phyloP scores from a whole-genome alignment of 2,329 filamentous ascomycete species.

The Microthyrium microscopicum region DNA sequence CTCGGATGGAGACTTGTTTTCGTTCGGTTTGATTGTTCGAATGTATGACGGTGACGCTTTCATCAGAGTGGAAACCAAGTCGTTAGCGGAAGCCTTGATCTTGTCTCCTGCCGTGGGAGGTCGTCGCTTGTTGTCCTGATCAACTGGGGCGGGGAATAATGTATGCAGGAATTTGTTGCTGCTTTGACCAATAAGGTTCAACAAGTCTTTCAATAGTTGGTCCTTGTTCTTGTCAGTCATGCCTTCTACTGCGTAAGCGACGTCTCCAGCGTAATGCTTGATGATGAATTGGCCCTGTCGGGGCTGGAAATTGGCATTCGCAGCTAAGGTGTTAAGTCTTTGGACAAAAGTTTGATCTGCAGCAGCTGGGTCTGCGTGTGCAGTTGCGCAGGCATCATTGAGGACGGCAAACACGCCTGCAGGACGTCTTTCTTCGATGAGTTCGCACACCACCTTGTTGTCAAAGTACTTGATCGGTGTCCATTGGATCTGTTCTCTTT shows the following conservation, averaged over 20 bases:
- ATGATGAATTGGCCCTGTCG: slow-evolving; percentile 94
- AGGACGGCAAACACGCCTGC: slow-evolving; percentile 87
- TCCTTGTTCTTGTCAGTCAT: slow-evolving; percentile 99
- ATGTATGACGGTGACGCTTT: slow-evolving; percentile 96
- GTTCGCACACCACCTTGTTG: slow-evolving; percentile 95
- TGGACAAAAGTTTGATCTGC: slow-evolving; percentile 95
- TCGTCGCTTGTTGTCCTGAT: slow-evolving; percentile 87
- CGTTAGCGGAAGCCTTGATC: slow-evolving; percentile 88
- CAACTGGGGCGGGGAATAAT: slow-evolving; percentile 81
- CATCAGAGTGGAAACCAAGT: slow-evolving; percentile 88
- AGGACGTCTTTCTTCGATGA: slow-evolving; percentile 84
- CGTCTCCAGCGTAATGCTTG: slow-evolving; percentile 97
- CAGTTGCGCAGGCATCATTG: slow-evolving; percentile 97
- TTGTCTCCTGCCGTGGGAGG: slow-evolving; percentile 92
- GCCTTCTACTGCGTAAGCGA: slow-evolving; percentile 82
- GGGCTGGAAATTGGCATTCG: slow-evolving; percentile 76
- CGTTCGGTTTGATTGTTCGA: slow-evolving; percentile 97
- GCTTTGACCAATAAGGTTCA: slow-evolving; percentile 72
- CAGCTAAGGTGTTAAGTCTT: slow-evolving; percentile 71
- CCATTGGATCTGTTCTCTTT: slow-evolving; percentile 91
- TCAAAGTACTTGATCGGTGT: slow-evolving; percentile 99
- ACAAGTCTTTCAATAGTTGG: slow-evolving; percentile 80
- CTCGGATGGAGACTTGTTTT: slow-evolving; percentile 90
- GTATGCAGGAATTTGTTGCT: slow-evolving; percentile 73
- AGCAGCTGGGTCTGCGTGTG: slow-evolving; percentile 83